Base-by-base conservation (phyloP, 164 flowering plant genomes). In the Stephania japonica region DNA sequence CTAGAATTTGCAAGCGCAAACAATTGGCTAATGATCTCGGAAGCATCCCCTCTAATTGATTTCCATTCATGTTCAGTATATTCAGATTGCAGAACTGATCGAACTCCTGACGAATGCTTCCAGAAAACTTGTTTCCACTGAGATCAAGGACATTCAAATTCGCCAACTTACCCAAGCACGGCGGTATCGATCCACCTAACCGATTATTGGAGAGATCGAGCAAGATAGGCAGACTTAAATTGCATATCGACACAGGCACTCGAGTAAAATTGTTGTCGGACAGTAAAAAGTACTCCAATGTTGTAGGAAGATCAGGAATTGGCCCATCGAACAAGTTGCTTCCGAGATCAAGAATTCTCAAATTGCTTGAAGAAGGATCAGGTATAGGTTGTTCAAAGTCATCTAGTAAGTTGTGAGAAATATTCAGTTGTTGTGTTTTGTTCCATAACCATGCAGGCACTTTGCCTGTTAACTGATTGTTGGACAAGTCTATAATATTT, bases 11-110 rank as follows among this genome's bases (percentile, higher is more conserved):
- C 32, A 93, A 72, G 21, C 10, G 10, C 9, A 1, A 47, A 76
- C 95, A 91, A 14, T 84, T 86, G 69, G 75, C 65, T 68, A 93
- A 77, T 26, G 94, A 79, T 24, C 19, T 63, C 19, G 96, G 90
- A 44, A 92, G 18, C 42, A 56, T 38, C 7, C 94, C 96, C 43
- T 72, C 70, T 23, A 91, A 53, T 7, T 0, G 19, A 73, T 92
- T 92, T 24, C 74, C 62, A 65, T 76, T 85, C 21, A 93, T 75
- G 77, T 87, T 81, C 0, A 93, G 72, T 6, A 85, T 82, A 67
- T 71, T 43, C 27, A 93, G 65, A 26, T 3, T 13, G 72, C 92
- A 87, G 8, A 0, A 32, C 0, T 1, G 19, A 14, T 72, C 66
- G 69, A 88, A 87, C 8, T 4, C 26, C 5, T 79, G 78, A 1